These are phyloP conservation scores for Podospora pseudopauciseta DNA, from an alignment of 495 filamentous ascomycete genomes.

Conservation along the genomic window DNA sequence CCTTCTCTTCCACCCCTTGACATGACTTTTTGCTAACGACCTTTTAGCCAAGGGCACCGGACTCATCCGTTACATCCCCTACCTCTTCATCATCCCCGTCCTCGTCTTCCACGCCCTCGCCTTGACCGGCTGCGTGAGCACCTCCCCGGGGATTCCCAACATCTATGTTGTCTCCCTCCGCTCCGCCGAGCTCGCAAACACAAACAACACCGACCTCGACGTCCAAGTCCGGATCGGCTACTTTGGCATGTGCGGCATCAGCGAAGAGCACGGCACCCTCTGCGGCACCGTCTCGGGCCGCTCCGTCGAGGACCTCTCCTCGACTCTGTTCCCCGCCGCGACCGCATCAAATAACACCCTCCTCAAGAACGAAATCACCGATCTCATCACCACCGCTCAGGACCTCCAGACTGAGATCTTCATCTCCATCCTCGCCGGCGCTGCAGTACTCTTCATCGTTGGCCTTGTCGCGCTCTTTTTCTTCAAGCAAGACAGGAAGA, in stretches of 20 bases:
- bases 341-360: constrained; percentile 1
- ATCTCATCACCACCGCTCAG: constrained; percentile 26
- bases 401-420: constrained; percentile 28
- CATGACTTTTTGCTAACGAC: constrained; percentile 15
- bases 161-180: constrained; percentile 31
- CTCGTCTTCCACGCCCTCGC: constrained; percentile 31
- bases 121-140: constrained; percentile 31
- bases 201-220: constrained; percentile 14
- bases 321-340: constrained; percentile 17
- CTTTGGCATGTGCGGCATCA: constrained; percentile 35
- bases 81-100: constrained; percentile 27
- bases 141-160: constrained; percentile 29
- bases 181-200: constrained; percentile 11
- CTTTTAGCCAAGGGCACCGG: constrained; percentile 9
- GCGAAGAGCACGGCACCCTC: constrained; percentile 18
- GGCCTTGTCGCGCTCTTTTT: constrained; percentile 30
- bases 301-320: constrained; percentile 13
- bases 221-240: constrained; percentile 33
- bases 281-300: constrained; percentile 23
- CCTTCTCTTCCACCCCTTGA: not conserved
- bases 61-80: constrained; percentile 22
- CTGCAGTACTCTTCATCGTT: constrained; percentile 28
- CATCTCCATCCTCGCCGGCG: constrained; percentile 24
- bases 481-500: constrained; percentile 18
- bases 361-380: constrained; percentile 16